Conservation (phyloP, 2,329 filamentous ascomycete genomes). For the Talaromyces sp. region DNA sequence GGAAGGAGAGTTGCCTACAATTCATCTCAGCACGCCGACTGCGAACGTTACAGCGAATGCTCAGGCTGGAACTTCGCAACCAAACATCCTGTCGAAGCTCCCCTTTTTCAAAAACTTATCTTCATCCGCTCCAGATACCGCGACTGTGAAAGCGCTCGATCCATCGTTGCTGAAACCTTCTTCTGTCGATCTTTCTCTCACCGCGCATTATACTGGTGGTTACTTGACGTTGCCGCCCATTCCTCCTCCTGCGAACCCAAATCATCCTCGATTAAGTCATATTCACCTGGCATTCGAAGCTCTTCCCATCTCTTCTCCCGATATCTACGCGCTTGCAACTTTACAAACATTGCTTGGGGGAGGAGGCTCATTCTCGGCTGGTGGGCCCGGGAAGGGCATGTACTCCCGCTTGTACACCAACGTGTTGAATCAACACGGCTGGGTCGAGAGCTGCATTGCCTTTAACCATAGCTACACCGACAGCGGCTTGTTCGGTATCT, state of each 20-base stretch:
- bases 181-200: slow-evolving; percentile 57
- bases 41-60: slow-evolving; percentile 36
- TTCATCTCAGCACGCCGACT: slow-evolving; percentile 42
- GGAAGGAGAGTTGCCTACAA: slow-evolving; percentile 34
- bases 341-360: slow-evolving; percentile 94
- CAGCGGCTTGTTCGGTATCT: slow-evolving; percentile 91
- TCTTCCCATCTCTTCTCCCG: slow-evolving; percentile 80
- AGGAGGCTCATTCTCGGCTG: slow-evolving; percentile 93
- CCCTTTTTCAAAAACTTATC: slow-evolving; percentile 89
- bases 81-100: slow-evolving; percentile 73
- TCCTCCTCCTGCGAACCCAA: slow-evolving; percentile 72
- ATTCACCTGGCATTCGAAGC: slow-evolving; percentile 96
- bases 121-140: slow-evolving; percentile 62
- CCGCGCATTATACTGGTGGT: slow-evolving; percentile 87
- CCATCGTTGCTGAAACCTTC: slow-evolving; percentile 43
- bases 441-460: slow-evolving; percentile 92
- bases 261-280: slow-evolving; percentile 77
- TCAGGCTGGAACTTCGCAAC: slow-evolving; percentile 44
- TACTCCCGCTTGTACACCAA: slow-evolving; percentile 97
- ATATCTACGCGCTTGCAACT: slow-evolving; percentile 95
- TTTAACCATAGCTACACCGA: slow-evolving; percentile 99
- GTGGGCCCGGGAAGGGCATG: slow-evolving; percentile 97
- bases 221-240: slow-evolving; percentile 82
- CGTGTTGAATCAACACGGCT: slow-evolving; percentile 93
- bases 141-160: slow-evolving; percentile 56